A percentile compares a stretch with the other conserved stretches of the same genome.
phyloP scores from a whole-genome alignment of 1,139 yeast genomes.

The Maudiozyma humilis region DNA sequence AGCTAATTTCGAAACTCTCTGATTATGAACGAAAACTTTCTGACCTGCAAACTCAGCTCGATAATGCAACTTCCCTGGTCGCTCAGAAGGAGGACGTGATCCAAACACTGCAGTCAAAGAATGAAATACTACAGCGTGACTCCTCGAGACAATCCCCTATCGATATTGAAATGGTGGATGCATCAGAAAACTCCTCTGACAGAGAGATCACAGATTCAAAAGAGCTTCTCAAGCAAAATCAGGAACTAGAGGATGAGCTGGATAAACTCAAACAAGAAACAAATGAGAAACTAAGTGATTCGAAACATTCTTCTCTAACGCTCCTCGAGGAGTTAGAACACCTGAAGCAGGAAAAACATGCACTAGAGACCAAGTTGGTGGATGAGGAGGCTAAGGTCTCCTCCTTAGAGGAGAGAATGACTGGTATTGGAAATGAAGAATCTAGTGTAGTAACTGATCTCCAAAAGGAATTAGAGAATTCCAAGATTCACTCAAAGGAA shows the following conservation, averaged over 20 bases:
- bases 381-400: constrained; percentile 13
- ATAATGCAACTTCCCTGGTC: constrained; percentile 34
- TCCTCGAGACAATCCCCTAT: constrained; percentile 24
- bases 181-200: background rate
- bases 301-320: constrained; percentile 27
- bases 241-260: constrained; percentile 30
- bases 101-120: constrained; percentile 36
- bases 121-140: constrained; percentile 45
- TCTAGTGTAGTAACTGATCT: constrained; percentile 22
- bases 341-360: constrained; percentile 16
- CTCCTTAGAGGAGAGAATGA: constrained; percentile 18
- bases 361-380: constrained; percentile 13
- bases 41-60: constrained; percentile 14
- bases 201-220: background rate
- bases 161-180: background rate
- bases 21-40: constrained; percentile 28
- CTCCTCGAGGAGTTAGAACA: constrained; percentile 13
- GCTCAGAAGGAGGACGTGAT: constrained; percentile 40
- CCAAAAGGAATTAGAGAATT: constrained; percentile 19
- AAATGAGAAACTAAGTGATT: constrained; percentile 35
- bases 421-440: constrained; percentile 20
- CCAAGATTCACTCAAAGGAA: constrained; percentile 5
- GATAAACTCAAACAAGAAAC: constrained; percentile 31
- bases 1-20: no score
- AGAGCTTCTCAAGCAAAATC: constrained; percentile 23